These are phyloP conservation scores for Potentilla sterilis DNA, from an alignment of 306 rosid species.

Conservation along the genomic window DNA sequence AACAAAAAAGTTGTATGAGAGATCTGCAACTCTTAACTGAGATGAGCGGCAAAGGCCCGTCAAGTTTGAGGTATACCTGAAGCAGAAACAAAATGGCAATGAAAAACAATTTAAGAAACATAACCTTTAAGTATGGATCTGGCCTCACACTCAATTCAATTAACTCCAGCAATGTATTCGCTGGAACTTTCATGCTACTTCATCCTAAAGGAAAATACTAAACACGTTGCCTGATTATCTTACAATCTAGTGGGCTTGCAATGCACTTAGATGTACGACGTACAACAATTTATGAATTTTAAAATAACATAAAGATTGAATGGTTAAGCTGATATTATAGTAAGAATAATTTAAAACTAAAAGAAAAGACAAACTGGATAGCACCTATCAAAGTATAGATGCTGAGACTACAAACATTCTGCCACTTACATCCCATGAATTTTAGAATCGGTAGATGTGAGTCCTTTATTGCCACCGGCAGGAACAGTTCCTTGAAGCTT, in stretches of 20 bases:
- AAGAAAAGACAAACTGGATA: not conserved
- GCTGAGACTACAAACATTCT: not conserved
- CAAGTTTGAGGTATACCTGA: constrained; percentile 61
- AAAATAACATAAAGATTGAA: not conserved
- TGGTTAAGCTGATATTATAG: not conserved
- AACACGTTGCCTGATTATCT: not conserved
- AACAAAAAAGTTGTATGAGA: constrained; percentile 83
- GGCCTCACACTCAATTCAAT: constrained; percentile 11
- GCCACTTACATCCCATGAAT: constrained; percentile 60
- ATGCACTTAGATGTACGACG: not conserved
- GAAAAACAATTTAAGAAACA: constrained; percentile 26
- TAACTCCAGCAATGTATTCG: not conserved
- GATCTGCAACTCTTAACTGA: constrained; percentile 71
- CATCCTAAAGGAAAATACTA: not conserved
- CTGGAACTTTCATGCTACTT: not conserved
- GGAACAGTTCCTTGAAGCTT: constrained; percentile 81
- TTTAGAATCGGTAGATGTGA: constrained; percentile 29
- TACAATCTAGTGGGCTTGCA: not conserved
- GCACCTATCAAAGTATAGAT: not conserved
- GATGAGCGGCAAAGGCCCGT: constrained; percentile 71
- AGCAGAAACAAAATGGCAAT: constrained; percentile 10
- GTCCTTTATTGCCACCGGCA: constrained; percentile 37
- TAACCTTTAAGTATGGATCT: constrained; percentile 8
- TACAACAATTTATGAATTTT: not conserved
- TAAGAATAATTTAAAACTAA: not conserved